These are phyloP conservation scores for Aurantiochytrium sp. DNA, from an alignment of 108 stramenopile genomes.

Conservation along the genomic window DNA sequence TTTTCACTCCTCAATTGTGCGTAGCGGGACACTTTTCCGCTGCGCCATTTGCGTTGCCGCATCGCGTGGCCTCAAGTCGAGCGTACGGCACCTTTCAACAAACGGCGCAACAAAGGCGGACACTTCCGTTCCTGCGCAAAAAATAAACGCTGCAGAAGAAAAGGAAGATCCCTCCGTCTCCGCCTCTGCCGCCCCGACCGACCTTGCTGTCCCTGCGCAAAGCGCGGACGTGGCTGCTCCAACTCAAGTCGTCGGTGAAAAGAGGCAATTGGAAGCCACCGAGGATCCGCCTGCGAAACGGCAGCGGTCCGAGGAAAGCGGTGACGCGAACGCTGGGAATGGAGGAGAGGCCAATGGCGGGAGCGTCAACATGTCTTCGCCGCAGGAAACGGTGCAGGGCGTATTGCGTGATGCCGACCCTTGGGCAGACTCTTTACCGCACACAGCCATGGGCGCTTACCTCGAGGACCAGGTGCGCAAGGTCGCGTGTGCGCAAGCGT, in stretches of 20 bases:
- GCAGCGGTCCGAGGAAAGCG: no score
- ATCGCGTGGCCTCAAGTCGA: neutral
- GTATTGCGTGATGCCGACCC: neutral
- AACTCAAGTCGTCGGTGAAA: neutral
- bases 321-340: neutral
- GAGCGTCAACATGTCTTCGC: neutral
- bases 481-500: neutral
- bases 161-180: neutral
- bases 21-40: conserved; percentile 18
- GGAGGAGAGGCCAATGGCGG: neutral
- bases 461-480: neutral
- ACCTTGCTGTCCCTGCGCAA: neutral
- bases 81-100: neutral
- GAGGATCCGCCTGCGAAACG: no score
- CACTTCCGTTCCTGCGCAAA: neutral
- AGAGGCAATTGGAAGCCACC: no score
- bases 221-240: neutral
- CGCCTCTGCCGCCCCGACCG: no score
- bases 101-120: neutral
- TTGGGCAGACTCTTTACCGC: neutral
- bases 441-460: neutral
- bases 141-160: neutral
- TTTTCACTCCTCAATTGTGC: conserved; percentile 52
- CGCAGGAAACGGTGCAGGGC: neutral
- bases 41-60: conserved; percentile 45